Conservation (phyloP, 305 asterid species). For the Ajuga reptans region DNA sequence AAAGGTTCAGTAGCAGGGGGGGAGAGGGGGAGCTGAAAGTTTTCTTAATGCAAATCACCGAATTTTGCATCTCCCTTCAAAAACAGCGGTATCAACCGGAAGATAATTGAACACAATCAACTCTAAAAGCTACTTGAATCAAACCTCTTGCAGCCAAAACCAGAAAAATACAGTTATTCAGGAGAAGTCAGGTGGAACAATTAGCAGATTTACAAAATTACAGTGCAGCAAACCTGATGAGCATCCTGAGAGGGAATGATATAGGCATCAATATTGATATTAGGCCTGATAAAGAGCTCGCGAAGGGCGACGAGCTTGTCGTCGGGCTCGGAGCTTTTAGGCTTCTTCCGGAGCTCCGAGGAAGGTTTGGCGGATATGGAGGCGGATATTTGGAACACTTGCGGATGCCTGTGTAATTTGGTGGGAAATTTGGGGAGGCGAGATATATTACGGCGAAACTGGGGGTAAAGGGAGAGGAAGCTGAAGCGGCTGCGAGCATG, state of each 20-base stretch:
- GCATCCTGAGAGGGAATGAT: conserved; percentile 96
- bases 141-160: not conserved
- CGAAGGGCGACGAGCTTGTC: conserved; percentile 65
- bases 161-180: not conserved
- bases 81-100: not conserved
- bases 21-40: too few species aligned
- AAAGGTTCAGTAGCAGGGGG: too few species aligned
- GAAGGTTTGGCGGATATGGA: conserved; percentile 85
- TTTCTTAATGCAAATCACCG: too few species aligned
- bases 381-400: conserved; percentile 33
- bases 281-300: conserved; percentile 60
- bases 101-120: not conserved
- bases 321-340: conserved; percentile 36
- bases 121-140: not conserved
- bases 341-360: conserved; percentile 57
- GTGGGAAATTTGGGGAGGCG: conserved; percentile 29
- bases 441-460: conserved; percentile 36
- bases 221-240: conserved; percentile 60
- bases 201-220: not conserved
- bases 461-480: conserved; percentile 33
- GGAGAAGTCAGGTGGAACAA: not conserved
- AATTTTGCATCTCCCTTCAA: too few species aligned
- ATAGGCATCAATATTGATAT: conserved; percentile 69
- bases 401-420: conserved; percentile 24
- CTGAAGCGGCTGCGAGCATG: conserved; percentile 34